Conservation (phyloP, 345 rosid species). For the Lepidium aucheri region DNA sequence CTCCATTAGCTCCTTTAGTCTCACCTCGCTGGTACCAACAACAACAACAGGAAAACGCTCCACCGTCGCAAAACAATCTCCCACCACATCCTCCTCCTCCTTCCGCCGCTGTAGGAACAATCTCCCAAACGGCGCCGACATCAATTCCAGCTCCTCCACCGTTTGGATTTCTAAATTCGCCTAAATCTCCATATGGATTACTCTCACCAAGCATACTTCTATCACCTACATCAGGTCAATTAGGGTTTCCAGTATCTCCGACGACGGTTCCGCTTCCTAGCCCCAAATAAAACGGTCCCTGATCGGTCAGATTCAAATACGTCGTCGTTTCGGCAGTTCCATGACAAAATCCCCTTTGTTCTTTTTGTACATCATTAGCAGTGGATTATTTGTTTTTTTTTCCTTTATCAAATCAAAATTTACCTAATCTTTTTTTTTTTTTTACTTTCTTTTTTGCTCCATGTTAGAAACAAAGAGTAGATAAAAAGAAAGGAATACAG, state of each 20-base stretch:
- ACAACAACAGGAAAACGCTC: slow-evolving; percentile 21
- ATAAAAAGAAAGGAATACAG: slow-evolving; percentile 12
- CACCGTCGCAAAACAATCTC: slow-evolving; percentile 14
- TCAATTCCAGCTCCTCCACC: slow-evolving; percentile 43
- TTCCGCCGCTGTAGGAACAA: slow-evolving; percentile 3
- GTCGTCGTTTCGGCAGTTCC: slow-evolving; percentile 11
- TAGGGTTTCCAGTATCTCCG: slow-evolving; percentile 61
- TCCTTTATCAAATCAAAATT: neutral
- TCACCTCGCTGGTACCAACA: slow-evolving; percentile 59
- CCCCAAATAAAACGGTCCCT: slow-evolving; percentile 55
- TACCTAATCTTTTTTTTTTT: neutral
- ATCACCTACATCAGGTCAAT: slow-evolving; percentile 51
- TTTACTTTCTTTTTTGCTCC: neutral
- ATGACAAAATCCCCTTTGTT: slow-evolving; percentile 21
- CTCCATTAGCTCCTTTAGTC: slow-evolving; percentile 52
- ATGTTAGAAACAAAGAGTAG: slow-evolving; percentile 21
- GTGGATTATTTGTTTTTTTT: slow-evolving; percentile 16
- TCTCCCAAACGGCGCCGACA: slow-evolving; percentile 26
- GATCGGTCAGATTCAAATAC: slow-evolving; percentile 19
- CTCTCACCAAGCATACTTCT: slow-evolving; percentile 56
- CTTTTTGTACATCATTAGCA: slow-evolving; percentile 32
- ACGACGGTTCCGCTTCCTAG: slow-evolving; percentile 68
- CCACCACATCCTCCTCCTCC: slow-evolving; percentile 20
- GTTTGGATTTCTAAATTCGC: slow-evolving; percentile 79
- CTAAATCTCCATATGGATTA: slow-evolving; percentile 52